Evolutionary conservation across 768 basidiomycete genomes (phyloP), one percentile per base, ranked within the genome.

Genomic region (Lentinula raphanica): DNA sequence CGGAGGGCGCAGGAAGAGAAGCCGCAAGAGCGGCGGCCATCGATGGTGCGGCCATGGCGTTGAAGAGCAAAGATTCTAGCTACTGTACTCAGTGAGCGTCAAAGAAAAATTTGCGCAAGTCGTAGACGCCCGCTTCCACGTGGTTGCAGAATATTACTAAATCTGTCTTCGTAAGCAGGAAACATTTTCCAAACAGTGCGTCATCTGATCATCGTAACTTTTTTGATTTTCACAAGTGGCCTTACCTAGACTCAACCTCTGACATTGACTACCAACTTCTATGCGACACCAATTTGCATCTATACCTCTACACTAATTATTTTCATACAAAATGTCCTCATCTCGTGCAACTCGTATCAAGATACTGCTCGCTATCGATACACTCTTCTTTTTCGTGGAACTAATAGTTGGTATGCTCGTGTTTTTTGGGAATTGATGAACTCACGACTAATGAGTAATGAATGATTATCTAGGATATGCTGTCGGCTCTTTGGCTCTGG

Each of bases 11-110:
- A 48, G 91, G 89, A 28, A 90, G 75, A 25, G 88, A 86, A 29
- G 94, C 94, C 65, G 94, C 92, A 27, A 96, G 80, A 46, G 93
- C 86, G 69, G 92, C 92, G 50, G 94, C 94, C 92, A 97, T 95
- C 42, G 94, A 94, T 31, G 84, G 81, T 62, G 86, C 83, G 50
- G 82, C 82, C 84, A 87, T 86, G 55, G 12, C 59, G 67, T 69
- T 73, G 62, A 60, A 49, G n/a, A n/a, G 15, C 23, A 27, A 56
- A 51, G 5, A 44, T 19, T 44, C 42, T 19, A n/a, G 38, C 23
- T 44, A 21, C 23, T 12, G 42, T 40, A 40, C 13, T 40, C 39
- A 17, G 42, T 23, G 42, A 44, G 42, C 42, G 42, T 21, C 23
- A 44, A 12, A 3, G 42, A 44, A 44, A 44, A 44, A 21, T 44